Percentiles rank a stretch among this genome's conserved stretches.
Evolutionary conservation across 176 grass and related monocot genomes (phyloP).

Genomic region (Zoysia pacifica): DNA sequence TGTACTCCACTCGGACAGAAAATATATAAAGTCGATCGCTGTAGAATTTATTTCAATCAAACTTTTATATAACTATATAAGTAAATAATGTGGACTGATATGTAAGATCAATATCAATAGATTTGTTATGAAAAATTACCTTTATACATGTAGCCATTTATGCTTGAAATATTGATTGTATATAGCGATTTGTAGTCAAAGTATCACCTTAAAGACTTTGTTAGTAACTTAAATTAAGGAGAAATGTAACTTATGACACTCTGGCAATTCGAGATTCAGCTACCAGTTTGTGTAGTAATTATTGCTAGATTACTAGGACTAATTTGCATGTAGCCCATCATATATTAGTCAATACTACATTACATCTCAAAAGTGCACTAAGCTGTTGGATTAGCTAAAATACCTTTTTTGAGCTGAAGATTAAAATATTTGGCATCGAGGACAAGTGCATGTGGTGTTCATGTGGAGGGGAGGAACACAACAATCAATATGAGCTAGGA

Average conservation of each 20-base stretch:
- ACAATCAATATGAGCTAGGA: conserved; percentile 24
- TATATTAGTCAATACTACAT: not conserved
- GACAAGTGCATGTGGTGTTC: conserved; percentile 48
- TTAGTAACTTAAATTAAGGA: too few species aligned
- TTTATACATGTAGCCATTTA: too few species aligned
- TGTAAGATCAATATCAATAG: too few species aligned
- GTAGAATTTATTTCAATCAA: too few species aligned
- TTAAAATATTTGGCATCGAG: conserved; percentile 6
- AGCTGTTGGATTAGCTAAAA: not conserved
- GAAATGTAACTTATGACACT: not conserved
- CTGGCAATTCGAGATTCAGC: not conserved
- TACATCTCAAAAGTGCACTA: not conserved
- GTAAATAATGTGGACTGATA: too few species aligned
- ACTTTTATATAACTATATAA: too few species aligned
- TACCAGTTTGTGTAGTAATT: not conserved
- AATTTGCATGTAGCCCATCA: not conserved
- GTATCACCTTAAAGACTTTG: too few species aligned
- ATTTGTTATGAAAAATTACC: too few species aligned
- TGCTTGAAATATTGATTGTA: too few species aligned
- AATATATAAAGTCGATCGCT: too few species aligned
- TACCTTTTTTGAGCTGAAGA: not conserved
- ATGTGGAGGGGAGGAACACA: conserved; percentile 29
- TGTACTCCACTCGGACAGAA: too few species aligned
- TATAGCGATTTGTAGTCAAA: too few species aligned
- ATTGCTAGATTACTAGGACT: not conserved